These are phyloP conservation scores for Alternaria sp. DNA, from an alignment of 2,329 filamentous ascomycete species.

Conservation along the genomic window DNA sequence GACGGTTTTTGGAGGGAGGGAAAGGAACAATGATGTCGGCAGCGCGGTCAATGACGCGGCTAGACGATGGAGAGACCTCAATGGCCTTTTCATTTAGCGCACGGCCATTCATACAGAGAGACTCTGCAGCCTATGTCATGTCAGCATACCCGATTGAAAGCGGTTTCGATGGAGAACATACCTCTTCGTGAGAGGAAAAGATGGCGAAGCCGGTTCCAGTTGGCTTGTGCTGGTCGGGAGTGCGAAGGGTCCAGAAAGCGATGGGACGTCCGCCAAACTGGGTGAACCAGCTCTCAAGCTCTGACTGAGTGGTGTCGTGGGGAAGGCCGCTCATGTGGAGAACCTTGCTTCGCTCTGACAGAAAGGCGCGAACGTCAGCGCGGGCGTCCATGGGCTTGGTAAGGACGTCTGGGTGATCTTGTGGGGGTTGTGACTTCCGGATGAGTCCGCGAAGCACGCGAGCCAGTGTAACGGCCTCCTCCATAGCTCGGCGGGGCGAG, in stretches of 20 bases:
- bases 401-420: slow-evolving; percentile 94
- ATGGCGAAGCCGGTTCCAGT: slow-evolving; percentile 98
- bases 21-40: slow-evolving; percentile 97
- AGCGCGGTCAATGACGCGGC: slow-evolving; percentile 92
- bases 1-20: slow-evolving; percentile 97
- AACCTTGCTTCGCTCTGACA: slow-evolving; percentile 96
- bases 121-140: slow-evolving; percentile 81
- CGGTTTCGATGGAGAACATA: slow-evolving; percentile 56
- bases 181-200: slow-evolving; percentile 99
- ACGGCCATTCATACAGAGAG: slow-evolving; percentile 98
- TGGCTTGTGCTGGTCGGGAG: slow-evolving; percentile 99
- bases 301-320: slow-evolving; percentile 97
- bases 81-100: slow-evolving; percentile 99
- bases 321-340: slow-evolving; percentile 97
- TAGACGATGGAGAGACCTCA: slow-evolving; percentile 97
- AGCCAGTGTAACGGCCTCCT: slow-evolving; percentile 93
- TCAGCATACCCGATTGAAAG: slow-evolving; percentile 17
- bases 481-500: slow-evolving; percentile 94
- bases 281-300: slow-evolving; percentile 99
- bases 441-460: slow-evolving; percentile 92
- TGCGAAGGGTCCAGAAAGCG: slow-evolving; percentile 98
- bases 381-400: slow-evolving; percentile 96
- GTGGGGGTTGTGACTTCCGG: slow-evolving; percentile 92
- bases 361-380: slow-evolving; percentile 93
- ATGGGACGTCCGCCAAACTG: slow-evolving; percentile 98